These are phyloP conservation scores for Limnanthes douglasii DNA, from an alignment of 345 rosid species.

Conservation along the genomic window DNA sequence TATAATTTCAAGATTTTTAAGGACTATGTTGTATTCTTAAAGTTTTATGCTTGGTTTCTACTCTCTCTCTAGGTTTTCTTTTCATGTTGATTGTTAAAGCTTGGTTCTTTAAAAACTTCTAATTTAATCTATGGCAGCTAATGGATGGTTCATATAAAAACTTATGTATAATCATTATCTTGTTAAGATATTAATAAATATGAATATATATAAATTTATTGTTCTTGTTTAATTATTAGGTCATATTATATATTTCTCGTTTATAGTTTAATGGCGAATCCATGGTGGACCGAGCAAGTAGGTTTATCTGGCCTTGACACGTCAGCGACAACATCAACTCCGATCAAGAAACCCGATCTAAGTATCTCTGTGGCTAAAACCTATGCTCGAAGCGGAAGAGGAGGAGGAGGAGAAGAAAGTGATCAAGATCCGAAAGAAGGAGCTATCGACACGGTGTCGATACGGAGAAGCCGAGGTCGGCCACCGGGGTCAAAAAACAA, in stretches of 20 bases:
- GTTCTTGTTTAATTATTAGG: neutral
- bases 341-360: constrained; percentile 58
- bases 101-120: neutral
- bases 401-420: constrained; percentile 21
- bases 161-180: too few species aligned
- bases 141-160: too few species aligned
- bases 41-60: too few species aligned
- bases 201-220: constrained; percentile 5
- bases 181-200: too few species aligned
- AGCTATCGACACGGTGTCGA: constrained; percentile 32
- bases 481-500: constrained; percentile 50
- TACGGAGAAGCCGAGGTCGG: constrained; percentile 59
- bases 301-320: constrained; percentile 37
- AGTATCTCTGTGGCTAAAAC: constrained; percentile 45
- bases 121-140: neutral
- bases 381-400: constrained; percentile 21
- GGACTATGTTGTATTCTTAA: too few species aligned
- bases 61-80: too few species aligned
- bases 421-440: constrained; percentile 59
- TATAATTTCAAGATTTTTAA: too few species aligned
- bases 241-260: neutral
- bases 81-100: neutral
- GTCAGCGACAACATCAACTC: constrained; percentile 39
- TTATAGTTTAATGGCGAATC: constrained; percentile 44
- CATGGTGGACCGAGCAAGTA: constrained; percentile 58